Evolutionary conservation across 352 stramenopile species (phyloP), one percentile per base, ranked within the genome.

Genomic region (Phytophthora tentaculata): DNA sequence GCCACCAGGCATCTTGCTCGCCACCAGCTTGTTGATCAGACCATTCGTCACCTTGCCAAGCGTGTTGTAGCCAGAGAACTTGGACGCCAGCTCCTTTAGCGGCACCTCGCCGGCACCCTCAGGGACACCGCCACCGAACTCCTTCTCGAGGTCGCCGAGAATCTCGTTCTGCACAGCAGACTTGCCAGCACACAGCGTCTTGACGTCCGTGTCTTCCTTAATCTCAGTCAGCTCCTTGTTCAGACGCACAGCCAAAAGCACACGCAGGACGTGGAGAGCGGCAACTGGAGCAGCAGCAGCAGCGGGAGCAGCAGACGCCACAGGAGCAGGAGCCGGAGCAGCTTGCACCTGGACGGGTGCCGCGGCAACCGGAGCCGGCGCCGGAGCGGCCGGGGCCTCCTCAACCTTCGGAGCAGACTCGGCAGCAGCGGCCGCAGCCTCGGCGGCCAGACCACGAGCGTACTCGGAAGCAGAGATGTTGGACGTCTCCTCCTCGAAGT

Each of bases 81-180:
- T 90, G 35, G 62, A 73, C 9, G 81, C 77, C 43, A 97, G 57
- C 29, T 95, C 88, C 47, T 86, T 86, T 13, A 97, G 59, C 17
- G 87, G 84, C n/a, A 92, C 61, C 57, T 96, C 87, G 14, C 77
- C 88, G 19, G 80, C 83, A 48, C 86, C 83, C 20, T 96, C 88
- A 20, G 84, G 82, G 26, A 85, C 74, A 56, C 76, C 79, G 14
- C 77, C 77, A 39, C 83, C 88, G 22, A 97, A 96, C 63, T 97
- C 90, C 68, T 94, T 93, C 62, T 92, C 88, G 6, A 97, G 62
- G 47, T 97, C 90, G 14, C 90, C 90, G 48, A 95, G 79, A 47
- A 96, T 91, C 59, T 97, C 90, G 61, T 97, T 97, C 73, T 96
- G 88, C 14, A 94, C 75, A 16, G 90, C 90, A 37, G 84, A 95